Base-by-base conservation (phyloP, 441 rosid genomes). In the Mallotus japonicus region DNA sequence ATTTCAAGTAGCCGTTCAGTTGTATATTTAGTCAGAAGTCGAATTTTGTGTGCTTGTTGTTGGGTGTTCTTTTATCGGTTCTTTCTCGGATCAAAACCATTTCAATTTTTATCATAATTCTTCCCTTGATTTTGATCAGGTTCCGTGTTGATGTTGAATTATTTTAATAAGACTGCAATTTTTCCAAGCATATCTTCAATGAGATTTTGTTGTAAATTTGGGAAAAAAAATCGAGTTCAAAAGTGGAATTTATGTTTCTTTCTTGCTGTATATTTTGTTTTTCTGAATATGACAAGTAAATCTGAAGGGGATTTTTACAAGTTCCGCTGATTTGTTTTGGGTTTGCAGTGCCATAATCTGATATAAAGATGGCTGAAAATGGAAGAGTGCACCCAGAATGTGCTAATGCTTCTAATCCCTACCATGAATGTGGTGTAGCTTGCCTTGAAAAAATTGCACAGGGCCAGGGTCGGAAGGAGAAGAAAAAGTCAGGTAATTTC, bases 381-480 rank as follows among this genome's bases (percentile, higher is more conserved):
- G 75, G 83, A 69, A 87, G 82, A 76, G 85, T 82, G 13, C 91
- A 89, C 69, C 89, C 88, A 4, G 80, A 84, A 34, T 95, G 99
- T 49, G 68, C 74, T 24, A 92, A 91, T 69, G 88, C 84, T 64
- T 5, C 82, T 9, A 92, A 95, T 74, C 97, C 97, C 6, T 91
- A 89, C 75, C 97, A 95, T 78, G 94, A 88, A 83, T 95, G 97
- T 67, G 87, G 85, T 76, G 87, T 82, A 16, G 73, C 76, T 76
- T 95, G 97, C 85, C 76, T 80, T 72, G 88, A 87, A 81, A 88
- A 78, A 77, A 81, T 85, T 57, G 71, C 88, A 59, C 78, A 83
- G 61, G 88, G 91, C 54, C 77, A 77, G 53, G 85, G 85, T 20
- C 81, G 79, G 63, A 84, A 77, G 46, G 77, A 75, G 55, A 86